phyloP scores from a whole-genome alignment of 495 filamentous ascomycete genomes.

The Neurospora sp. region DNA sequence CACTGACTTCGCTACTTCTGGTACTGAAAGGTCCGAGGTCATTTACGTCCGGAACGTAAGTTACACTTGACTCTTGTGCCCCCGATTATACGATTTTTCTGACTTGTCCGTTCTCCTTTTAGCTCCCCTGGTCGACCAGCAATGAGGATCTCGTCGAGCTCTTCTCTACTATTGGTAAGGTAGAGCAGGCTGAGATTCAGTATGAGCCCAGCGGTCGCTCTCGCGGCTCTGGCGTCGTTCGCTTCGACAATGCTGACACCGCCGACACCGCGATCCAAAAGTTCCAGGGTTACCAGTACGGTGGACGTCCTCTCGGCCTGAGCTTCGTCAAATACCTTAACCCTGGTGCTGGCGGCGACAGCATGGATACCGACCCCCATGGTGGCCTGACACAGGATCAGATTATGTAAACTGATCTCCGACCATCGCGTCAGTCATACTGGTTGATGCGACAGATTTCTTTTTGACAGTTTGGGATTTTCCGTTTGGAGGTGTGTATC shows the following conservation, averaged over 20 bases:
- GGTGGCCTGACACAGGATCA: conserved; percentile 83
- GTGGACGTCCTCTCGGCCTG: conserved; percentile 85
- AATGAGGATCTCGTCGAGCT: conserved; percentile 94
- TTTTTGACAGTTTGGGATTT: background rate
- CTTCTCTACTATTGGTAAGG: conserved; percentile 95
- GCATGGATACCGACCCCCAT: conserved; percentile 76
- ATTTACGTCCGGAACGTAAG: conserved; percentile 98
- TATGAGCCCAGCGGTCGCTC: conserved; percentile 96
- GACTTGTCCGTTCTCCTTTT: conserved; percentile 8
- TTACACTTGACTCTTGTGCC: conserved; percentile 7
- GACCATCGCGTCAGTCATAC: background rate
- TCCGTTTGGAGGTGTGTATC: background rate
- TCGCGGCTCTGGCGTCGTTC: conserved; percentile 87
- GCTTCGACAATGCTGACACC: conserved; percentile 74
- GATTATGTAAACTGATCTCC: conserved; percentile 63
- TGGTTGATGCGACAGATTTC: background rate
- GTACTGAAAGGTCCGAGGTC: conserved; percentile 67
- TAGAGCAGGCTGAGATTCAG: conserved; percentile 95
- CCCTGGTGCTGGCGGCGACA: conserved; percentile 47
- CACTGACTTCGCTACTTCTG: conserved; percentile 85
- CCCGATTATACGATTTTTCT: background rate
- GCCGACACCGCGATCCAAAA: conserved; percentile 93
- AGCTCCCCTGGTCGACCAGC: conserved; percentile 98
- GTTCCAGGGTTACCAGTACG: conserved; percentile 96
- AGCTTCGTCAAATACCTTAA: conserved; percentile 86